Evolutionary conservation across 1,284 basidiomycete species (phyloP).

Genomic region (Neolentinus lepideus): DNA sequence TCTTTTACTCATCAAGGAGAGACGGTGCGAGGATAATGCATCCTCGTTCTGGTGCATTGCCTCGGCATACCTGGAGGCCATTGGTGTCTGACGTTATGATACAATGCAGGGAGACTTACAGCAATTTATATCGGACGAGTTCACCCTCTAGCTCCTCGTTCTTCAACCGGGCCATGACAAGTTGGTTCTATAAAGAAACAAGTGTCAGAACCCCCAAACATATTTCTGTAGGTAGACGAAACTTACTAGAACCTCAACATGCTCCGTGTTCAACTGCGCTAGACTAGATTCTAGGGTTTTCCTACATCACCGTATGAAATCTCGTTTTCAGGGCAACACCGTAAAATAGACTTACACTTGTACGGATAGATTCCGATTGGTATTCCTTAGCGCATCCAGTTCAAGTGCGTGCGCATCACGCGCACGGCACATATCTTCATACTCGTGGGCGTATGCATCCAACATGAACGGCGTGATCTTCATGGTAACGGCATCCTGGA

Average conservation of each 20-base stretch:
- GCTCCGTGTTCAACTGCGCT: conserved; percentile 74
- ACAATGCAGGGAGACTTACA: conserved; percentile 36
- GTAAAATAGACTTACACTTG: conserved; percentile 64
- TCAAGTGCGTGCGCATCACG: conserved; percentile 77
- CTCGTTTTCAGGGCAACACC: conserved; percentile 3
- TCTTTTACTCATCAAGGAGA: conserved; percentile 35
- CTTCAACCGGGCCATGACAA: conserved; percentile 79
- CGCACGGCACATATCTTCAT: conserved; percentile 61
- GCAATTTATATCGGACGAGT: conserved; percentile 84
- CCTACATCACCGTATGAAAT: conserved; percentile 28
- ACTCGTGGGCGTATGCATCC: conserved; percentile 84
- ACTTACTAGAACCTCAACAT: conserved; percentile 67
- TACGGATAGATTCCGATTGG: conserved; percentile 67
- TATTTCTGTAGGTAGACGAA: neutral
- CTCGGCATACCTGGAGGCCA: conserved; percentile 67
- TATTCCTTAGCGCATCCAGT: conserved; percentile 73
- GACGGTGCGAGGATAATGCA: conserved; percentile 65
- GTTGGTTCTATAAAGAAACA: conserved; percentile 58
- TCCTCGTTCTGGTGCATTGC: conserved; percentile 82
- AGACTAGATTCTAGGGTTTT: conserved; percentile 74
- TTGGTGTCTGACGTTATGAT: conserved; percentile 1
- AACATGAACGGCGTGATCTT: conserved; percentile 90
- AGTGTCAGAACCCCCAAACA: neutral
- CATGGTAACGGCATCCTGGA: conserved; percentile 77
- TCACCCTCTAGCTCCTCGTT: conserved; percentile 89